Evolutionary conservation across 2,329 filamentous ascomycete species (phyloP).

Genomic region (Didymella lethalis): DNA sequence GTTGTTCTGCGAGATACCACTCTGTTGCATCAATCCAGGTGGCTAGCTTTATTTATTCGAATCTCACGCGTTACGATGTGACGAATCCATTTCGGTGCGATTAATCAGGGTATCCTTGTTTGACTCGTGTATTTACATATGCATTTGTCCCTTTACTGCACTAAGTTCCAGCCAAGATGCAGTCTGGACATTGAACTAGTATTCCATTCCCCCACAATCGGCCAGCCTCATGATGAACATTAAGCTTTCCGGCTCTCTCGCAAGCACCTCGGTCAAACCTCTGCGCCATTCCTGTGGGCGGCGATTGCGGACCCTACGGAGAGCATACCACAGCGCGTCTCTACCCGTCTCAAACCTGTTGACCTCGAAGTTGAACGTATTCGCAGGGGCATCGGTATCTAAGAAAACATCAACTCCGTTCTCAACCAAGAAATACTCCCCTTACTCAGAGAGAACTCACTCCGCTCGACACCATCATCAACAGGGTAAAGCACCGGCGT

Average conservation of each 20-base stretch:
- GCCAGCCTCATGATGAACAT: background rate
- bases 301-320: background rate
- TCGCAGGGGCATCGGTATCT: background rate
- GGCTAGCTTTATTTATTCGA: slow-evolving; percentile 9
- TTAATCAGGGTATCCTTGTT: background rate
- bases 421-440: background rate
- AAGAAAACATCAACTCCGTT: background rate
- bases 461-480: background rate
- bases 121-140: too few species aligned
- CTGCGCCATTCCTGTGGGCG: background rate
- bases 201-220: background rate
- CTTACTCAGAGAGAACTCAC: background rate
- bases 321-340: background rate
- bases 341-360: background rate
- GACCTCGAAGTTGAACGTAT: background rate
- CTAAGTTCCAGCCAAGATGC: background rate
- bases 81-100: background rate
- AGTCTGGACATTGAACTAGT: background rate
- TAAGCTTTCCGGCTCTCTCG: background rate
- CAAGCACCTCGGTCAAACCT: background rate
- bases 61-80: slow-evolving; percentile 1
- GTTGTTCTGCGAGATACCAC: slow-evolving; percentile 30
- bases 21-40: slow-evolving; percentile 24
- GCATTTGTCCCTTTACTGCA: background rate
- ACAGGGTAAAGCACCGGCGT: background rate